These are phyloP conservation scores for Starmerella riodocensis DNA, from an alignment of 805 yeast genomes.

Conservation along the genomic window DNA sequence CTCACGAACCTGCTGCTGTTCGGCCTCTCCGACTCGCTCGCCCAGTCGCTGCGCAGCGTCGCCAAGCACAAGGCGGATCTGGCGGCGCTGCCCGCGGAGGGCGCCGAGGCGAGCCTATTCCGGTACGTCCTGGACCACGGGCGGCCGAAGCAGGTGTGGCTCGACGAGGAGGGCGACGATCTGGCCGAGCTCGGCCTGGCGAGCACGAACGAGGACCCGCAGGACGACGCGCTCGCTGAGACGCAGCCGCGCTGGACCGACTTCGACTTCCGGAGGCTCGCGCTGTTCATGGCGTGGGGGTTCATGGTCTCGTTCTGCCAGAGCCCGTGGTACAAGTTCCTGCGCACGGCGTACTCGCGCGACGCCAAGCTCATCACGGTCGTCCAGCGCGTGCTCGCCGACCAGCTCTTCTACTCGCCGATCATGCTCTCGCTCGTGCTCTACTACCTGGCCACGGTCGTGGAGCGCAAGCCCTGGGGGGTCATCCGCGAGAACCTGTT, in stretches of 20 bases:
- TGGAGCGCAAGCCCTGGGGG: slow-evolving; percentile 58
- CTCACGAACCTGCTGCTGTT: slow-evolving; percentile 67
- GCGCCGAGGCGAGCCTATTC: slow-evolving; percentile 14
- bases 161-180: slow-evolving; percentile 25
- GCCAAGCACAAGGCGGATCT: slow-evolving; percentile 14
- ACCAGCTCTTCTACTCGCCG: slow-evolving; percentile 84
- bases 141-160: slow-evolving; percentile 23
- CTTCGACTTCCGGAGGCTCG: slow-evolving; percentile 57
- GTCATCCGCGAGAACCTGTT: slow-evolving; percentile 53
- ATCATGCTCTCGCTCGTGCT: slow-evolving; percentile 67
- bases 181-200: slow-evolving; percentile 23
- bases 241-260: slow-evolving; percentile 8
- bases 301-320: slow-evolving; percentile 68
- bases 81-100: background rate
- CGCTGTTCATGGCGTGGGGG: slow-evolving; percentile 82
- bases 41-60: slow-evolving; percentile 52
- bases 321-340: slow-evolving; percentile 75
- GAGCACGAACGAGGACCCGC: background rate
- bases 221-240: background rate
- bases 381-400: slow-evolving; percentile 74
- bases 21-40: slow-evolving; percentile 84
- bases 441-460: slow-evolving; percentile 66
- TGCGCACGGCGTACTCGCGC: slow-evolving; percentile 62
- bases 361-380: slow-evolving; percentile 67
- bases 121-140: slow-evolving; percentile 26